Percentiles rank a stretch among this genome's conserved stretches.
These are phyloP conservation scores for Pseudogymnoascus sp. DNA, from an alignment of 2,329 filamentous ascomycete species.

Conservation along the genomic window DNA sequence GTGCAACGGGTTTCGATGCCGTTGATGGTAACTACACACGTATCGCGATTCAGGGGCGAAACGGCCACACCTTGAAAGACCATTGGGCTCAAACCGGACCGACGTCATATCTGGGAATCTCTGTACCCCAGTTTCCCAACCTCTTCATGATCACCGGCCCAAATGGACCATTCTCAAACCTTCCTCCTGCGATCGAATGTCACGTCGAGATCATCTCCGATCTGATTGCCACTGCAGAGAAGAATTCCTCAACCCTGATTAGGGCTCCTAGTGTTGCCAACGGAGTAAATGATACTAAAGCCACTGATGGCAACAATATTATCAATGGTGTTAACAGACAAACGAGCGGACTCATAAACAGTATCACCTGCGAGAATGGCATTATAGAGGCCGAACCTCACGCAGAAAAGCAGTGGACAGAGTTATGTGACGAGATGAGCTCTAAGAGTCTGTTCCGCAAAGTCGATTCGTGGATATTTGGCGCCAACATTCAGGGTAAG, in stretches of 20 bases:
- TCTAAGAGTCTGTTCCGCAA: constrained; percentile 23
- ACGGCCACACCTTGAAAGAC: constrained; percentile 25
- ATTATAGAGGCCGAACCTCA: constrained; percentile 23
- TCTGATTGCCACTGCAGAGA: constrained; percentile 16
- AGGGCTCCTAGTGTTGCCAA: neutral
- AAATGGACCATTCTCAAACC: constrained; percentile 32
- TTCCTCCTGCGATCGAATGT: constrained; percentile 30
- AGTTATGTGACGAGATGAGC: constrained; percentile 21
- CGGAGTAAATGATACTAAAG: neutral
- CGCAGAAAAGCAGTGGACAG: constrained; percentile 23
- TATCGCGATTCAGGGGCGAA: constrained; percentile 25
- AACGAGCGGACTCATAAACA: too few relatives aligned
- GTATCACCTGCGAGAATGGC: neutral
- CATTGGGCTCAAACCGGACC: constrained; percentile 26
- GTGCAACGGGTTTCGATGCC: too few relatives aligned
- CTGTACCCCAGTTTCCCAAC: constrained; percentile 34
- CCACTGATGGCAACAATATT: too few relatives aligned
- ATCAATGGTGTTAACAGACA: neutral
- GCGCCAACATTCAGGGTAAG: constrained; percentile 17
- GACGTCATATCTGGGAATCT: constrained; percentile 32
- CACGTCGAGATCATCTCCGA: constrained; percentile 28
- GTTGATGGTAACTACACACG: constrained; percentile 27
- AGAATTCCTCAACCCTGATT: neutral
- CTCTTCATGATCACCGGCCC: constrained; percentile 35
- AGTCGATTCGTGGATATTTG: constrained; percentile 26